Base-by-base conservation (phyloP, 192 early-diverging fungal species). In the Backusella westeae region DNA sequence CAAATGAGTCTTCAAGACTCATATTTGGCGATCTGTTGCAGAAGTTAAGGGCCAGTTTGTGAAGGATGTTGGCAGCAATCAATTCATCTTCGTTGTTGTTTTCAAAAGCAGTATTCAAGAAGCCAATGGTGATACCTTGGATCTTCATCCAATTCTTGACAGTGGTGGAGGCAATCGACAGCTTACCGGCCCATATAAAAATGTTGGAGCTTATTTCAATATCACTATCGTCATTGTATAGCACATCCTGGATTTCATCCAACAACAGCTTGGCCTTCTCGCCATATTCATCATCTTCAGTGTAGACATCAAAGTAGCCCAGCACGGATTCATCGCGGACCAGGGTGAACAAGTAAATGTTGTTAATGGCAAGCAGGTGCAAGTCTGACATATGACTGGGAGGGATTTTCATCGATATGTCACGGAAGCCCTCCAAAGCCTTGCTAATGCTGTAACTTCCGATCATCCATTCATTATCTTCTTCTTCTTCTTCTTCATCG, bases 1-100 rank as follows among this genome's bases (percentile, higher is more conserved):
- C 52, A 56, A 56, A 56, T 56, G 52, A 56, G 52, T 56, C 52
- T 56, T 56, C 52, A 56, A 56, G 52, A 56, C 52, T 56, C 52
- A 56, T 26, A 23, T 56, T 56, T 56, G 52, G 52, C 21, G 52
- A 56, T 56, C 52, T 26, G 52, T 56, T 56, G 21, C 52, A 56
- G 52, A 56, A 56, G 21, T 56, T 56, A 10, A 56, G 52, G 52
- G 52, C 52, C 21, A 56, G 52, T 56, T 56, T 56, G 52, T 56
- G 52, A 26, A 56, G 52, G 52, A 56, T 56, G 52, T 56, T 56
- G 52, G 52, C 52, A 56, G 52, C 52, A 56, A 56, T 56, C 52
- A 56, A 17, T 56, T 56, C 52, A 56, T 56, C 52, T 56, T 56
- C 23, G 7, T 56, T 56, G 21, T 56, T 56, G 52, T 56, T 56